Base-by-base conservation (phyloP, 2,329 filamentous ascomycete genomes). In the Monosporascus ibericus region DNA sequence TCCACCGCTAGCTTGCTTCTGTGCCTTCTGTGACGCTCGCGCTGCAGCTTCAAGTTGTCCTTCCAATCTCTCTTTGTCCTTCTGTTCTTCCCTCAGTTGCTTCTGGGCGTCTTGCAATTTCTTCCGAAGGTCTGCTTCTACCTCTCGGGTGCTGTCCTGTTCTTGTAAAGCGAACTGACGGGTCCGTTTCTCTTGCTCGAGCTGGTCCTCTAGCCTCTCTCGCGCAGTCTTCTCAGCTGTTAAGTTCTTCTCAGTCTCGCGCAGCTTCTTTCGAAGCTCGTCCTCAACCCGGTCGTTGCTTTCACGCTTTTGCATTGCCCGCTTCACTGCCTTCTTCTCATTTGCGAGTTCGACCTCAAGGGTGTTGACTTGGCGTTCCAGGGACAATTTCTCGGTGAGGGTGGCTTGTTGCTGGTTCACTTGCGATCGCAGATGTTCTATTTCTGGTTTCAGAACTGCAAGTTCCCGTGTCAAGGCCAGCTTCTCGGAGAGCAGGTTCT, bases 311-410 rank as follows among this genome's bases (percentile, higher is more conserved):
- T 73, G 65, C 5, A 69, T 67, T 3, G 78, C 79, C 49, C 85
- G 81, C 59, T 85, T 81, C 8, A 80, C 75, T 3, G 84, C 79
- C n/a, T 84, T 81, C 67, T 84, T 92, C 66, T 94, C 89, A 59
- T 88, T 89, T 58, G 92, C 89, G 2, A 96, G 77, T 61, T 95
- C 88, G 44, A 90, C 84, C 67, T 95, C 88, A 2, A 92, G 70
- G 2, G 86, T 84, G 63, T 80, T 86, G 27, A 96, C 69, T 69
- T 94, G 88, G 47, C 88, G 85, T 65, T 94, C 86, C 15, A 96
- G 72, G 2, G 86, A 79, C 46, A 92, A 76, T 68, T 95, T 96
- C 65, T 95, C 90, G 1, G 86, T 77, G 17, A 95, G 75, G 11
- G 89, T 73, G 2, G 80, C 78, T 63, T 91, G 85, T 50, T 92